Base-by-base conservation (phyloP, 2,329 filamentous ascomycete species). In the Curvularia sp. region DNA sequence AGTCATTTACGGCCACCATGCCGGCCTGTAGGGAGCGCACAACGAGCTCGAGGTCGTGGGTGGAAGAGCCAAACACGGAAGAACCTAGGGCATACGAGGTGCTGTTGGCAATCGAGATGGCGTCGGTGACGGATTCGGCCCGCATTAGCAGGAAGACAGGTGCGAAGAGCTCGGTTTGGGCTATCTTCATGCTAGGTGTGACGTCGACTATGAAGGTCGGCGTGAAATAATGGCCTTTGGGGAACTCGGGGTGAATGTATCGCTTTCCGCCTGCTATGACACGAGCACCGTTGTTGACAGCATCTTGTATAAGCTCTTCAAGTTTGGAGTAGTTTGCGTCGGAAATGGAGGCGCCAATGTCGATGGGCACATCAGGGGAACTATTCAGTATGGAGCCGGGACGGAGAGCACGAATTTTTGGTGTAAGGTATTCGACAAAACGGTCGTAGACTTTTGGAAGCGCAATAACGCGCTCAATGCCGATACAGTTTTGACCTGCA, bases 1-100 rank as follows among this genome's bases (percentile, higher is more conserved):
- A 99, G 80, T 99, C 95, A 75, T 99, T 99, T 67, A 99, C 86
- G 23, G 92, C 88, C 0, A 98, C 91, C 90, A 97, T 97, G 43
- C 95, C 95, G 0, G 90, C 88, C 61, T 89, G 86, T 50, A 97
- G 83, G 23, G 87, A 86, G 19, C 78, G 78, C 1, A 94, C 87
- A 27, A 96, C 86, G 15, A 80, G 80, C 15, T 84, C 78, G 1
- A 97, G 81, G 1, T 82, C 81, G 55, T 86, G 83, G 59, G 89
- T 85, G 6, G 64, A 64, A n/a, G 68, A 60, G 32, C 93, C 95
- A 76, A 96, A 97, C 36, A 99, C 91, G 39, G 89, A 92, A 41
- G 92, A 89, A 51, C 95, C 95, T 42, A 99, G 90, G 2, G 90
- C 93, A 74, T 95, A 98, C 51, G 86, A 77, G 0, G 93, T 92